Base-by-base conservation (phyloP, 2,329 filamentous ascomycete genomes). In the Sporothrix brunneoviolacea region DNA sequence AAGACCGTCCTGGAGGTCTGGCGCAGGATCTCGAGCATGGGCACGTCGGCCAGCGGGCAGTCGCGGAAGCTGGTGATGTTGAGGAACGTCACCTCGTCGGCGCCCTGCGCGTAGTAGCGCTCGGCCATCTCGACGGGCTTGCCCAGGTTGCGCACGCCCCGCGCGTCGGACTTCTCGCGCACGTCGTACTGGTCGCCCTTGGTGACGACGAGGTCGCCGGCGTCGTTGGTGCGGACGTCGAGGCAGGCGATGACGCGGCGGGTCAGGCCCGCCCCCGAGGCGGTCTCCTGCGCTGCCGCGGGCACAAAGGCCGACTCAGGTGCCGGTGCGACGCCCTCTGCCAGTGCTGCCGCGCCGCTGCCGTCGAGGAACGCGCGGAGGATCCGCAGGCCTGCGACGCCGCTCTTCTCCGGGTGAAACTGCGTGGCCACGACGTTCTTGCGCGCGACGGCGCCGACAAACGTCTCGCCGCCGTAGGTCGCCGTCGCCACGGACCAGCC, bases 151-250 rank as follows among this genome's bases (percentile, higher is more conserved):
- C 93, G 83, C 32, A 98, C 91, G 58, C 79, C 72, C 49, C 79
- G 75, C 51, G 74, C 73, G 13, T 71, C 74, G 19, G 74, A 73
- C 69, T 96, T 96, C 63, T 97, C 93, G 28, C 93, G 87, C 7
- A 98, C 93, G 62, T 98, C 93, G 71, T 98, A 98, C 68, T 97
- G 91, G 69, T 98, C 93, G 51, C 93, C 93, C 69, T 98, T 98
- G 13, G 93, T 98, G 33, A 98, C 93, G 0, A 98, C 93, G 9
- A 98, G 76, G 67, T 98, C 93, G 30, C 93, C 93, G 54, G 86
- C 76, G 66, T 98, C 93, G 67, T 98, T 98, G 48, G 91, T 82
- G 38, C 93, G 86, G 45, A 98, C 93, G 64, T 98, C 93, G 24
- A 98, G 82, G 64, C 93, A 98, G 24, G 93, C 93, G 64, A 98